Evolutionary conservation across 345 rosid species (phyloP), one percentile per base, ranked within the genome.

Genomic region (Populus simonii): DNA sequence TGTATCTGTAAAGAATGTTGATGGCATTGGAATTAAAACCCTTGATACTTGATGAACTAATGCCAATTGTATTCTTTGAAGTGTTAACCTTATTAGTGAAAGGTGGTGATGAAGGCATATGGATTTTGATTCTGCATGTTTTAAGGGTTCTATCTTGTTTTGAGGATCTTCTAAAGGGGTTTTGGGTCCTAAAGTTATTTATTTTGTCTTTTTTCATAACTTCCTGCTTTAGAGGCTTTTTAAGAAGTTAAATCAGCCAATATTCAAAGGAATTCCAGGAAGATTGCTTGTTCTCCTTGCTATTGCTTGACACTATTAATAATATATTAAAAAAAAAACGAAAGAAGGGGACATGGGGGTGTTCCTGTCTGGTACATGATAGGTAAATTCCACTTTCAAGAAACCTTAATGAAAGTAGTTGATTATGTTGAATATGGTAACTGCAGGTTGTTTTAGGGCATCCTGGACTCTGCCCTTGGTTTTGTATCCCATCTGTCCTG

Each of bases 21-120:
- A 8, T 77, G 76, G 36, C 71, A 63, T 33, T 45, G 41, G 27
- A 27, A 23, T 63, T 29, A 61, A 27, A 75, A 31, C 78, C 35
- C 70, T 51, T 31, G 11, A 31, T 39, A 35, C 29, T 62, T 31
- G 13, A 53, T 18, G 23, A 73, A 36, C 23, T 35, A n/a, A 73
- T 57, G 31, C 20, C 53, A 41, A 27, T 27, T 1, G 49, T 15
- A 27, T 70, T 36, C 33, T 16, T 25, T 70, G 73, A 29, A 43
- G 29, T 43, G 59, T 70, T 70, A 70, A 23, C 59, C 20, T 8
- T 16, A 45, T 70, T 27, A 45, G 35, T 41, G 20, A 27, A 47
- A 13, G 38, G 20, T 45, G n/a, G 31, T 6, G 36, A 45, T n/a
- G 27, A 41, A 47, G 33, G 49, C 4, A 23, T 41, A 29, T 45